Percentiles rank a stretch among this genome's conserved stretches.
These are phyloP conservation scores for Globisporangium canariense DNA, from an alignment of 352 stramenopile genomes.

Conservation along the genomic window DNA sequence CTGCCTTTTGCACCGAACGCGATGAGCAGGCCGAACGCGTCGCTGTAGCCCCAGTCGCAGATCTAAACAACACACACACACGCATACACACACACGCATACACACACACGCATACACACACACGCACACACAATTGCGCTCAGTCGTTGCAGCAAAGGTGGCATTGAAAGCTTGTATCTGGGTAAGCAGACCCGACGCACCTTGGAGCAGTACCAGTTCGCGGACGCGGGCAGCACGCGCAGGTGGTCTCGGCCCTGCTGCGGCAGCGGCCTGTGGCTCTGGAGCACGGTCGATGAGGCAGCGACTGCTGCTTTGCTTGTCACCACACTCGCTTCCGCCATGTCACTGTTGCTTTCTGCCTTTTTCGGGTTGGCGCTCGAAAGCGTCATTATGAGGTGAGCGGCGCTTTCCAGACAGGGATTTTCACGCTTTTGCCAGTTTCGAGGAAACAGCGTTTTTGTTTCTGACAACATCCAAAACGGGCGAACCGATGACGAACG, in stretches of 20 bases:
- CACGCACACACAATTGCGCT: neutral
- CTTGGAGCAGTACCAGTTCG: constrained; percentile 82
- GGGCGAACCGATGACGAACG: neutral
- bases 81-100: neutral
- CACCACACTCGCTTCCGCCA: neutral
- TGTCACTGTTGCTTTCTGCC: neutral
- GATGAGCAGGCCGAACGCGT: constrained; percentile 32
- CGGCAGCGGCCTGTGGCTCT: neutral
- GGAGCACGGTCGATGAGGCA: neutral
- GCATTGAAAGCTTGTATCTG: neutral
- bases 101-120: neutral
- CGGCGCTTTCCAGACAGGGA: too few relatives aligned
- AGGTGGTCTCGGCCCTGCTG: constrained; percentile 39
- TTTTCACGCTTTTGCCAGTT: neutral
- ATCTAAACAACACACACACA: constrained; percentile 29
- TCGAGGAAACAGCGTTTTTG: neutral
- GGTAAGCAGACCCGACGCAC: constrained; percentile 20
- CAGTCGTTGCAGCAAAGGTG: neutral
- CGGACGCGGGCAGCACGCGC: constrained; percentile 50
- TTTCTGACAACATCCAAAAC: neutral
- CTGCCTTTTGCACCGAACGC: constrained; percentile 60
- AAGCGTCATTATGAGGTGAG: too few relatives aligned
- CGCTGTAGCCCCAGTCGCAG: constrained; percentile 56
- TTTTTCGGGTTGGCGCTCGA: neutral
- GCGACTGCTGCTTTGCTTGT: neutral